Percentiles rank a stretch among this genome's conserved stretches.
phyloP scores from a whole-genome alignment of 345 rosid genomes.

The Dovyalis caffra region DNA sequence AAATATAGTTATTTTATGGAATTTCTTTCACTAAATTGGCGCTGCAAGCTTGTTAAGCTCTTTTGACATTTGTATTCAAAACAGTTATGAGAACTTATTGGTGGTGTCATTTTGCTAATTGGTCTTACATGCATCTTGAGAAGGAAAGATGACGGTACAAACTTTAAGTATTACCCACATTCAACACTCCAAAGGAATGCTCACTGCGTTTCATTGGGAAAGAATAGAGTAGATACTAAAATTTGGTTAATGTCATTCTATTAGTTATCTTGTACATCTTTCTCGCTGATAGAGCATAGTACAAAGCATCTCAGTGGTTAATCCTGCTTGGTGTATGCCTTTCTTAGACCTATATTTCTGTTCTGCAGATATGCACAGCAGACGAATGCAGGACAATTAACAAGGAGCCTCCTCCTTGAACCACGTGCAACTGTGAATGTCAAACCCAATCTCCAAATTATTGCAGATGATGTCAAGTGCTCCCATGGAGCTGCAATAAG shows the following conservation, averaged over 20 bases:
- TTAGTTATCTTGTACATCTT: neutral
- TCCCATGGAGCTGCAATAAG: slow-evolving; percentile 97
- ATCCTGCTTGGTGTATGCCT: neutral
- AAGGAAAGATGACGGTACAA: neutral
- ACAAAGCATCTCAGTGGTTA: neutral
- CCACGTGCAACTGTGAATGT: slow-evolving; percentile 85
- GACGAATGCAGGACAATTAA: slow-evolving; percentile 86
- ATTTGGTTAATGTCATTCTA: neutral
- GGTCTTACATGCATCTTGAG: neutral
- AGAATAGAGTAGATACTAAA: neutral
- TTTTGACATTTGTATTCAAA: neutral
- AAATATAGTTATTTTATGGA: neutral
- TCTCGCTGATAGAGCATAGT: neutral
- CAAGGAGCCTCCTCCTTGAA: slow-evolving; percentile 78
- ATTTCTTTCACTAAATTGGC: neutral
- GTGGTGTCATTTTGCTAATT: neutral
- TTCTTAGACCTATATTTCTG: neutral
- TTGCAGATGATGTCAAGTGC: slow-evolving; percentile 89
- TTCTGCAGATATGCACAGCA: slow-evolving; percentile 77
- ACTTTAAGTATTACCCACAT: neutral
- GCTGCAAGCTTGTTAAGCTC: neutral
- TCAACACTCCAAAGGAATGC: neutral
- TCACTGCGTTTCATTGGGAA: neutral
- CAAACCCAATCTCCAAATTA: slow-evolving; percentile 92
- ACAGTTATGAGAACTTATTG: neutral